Conservation (phyloP, 371 early-diverging fungal species). For the Rhizopus microsporus region DNA sequence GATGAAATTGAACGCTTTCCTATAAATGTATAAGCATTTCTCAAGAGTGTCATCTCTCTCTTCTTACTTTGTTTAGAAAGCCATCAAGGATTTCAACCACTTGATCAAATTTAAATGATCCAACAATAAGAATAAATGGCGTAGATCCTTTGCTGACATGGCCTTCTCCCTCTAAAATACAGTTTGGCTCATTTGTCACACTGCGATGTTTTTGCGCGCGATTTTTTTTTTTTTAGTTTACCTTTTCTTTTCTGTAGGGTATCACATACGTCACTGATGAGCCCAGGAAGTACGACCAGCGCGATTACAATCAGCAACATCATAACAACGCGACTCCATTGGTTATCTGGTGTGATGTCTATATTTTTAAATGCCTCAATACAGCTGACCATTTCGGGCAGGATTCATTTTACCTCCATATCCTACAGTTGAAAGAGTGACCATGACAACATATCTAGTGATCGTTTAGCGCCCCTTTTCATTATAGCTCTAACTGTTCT, state of each 20-base stretch:
- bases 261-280: slow-evolving; percentile 54
- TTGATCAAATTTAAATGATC: slow-evolving; percentile 49
- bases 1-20: slow-evolving; percentile 43
- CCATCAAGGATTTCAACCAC: slow-evolving; percentile 59
- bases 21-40: slow-evolving; percentile 22
- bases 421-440: slow-evolving; percentile 73
- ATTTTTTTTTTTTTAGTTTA: slow-evolving; percentile 4
- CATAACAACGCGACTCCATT: slow-evolving; percentile 59
- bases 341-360: slow-evolving; percentile 67
- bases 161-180: slow-evolving; percentile 31
- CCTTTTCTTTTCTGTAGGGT: slow-evolving; percentile 50
- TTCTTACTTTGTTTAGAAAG: slow-evolving; percentile 54
- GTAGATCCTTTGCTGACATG: slow-evolving; percentile 40
- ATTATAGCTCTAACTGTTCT: not conserved
- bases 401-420: slow-evolving; percentile 53
- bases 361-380: slow-evolving; percentile 13
- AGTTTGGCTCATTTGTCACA: too few species aligned
- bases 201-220: too few species aligned
- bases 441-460: slow-evolving; percentile 54
- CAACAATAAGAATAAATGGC: slow-evolving; percentile 63
- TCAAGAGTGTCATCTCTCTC: not conserved
- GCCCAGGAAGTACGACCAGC: slow-evolving; percentile 58
- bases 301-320: slow-evolving; percentile 65
- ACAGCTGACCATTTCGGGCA: not conserved
- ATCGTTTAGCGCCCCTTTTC: not conserved